A percentile compares a stretch with the other conserved stretches of the same genome.
phyloP scores from a whole-genome alignment of 352 stramenopile genomes.

The Pythium coloratum region DNA sequence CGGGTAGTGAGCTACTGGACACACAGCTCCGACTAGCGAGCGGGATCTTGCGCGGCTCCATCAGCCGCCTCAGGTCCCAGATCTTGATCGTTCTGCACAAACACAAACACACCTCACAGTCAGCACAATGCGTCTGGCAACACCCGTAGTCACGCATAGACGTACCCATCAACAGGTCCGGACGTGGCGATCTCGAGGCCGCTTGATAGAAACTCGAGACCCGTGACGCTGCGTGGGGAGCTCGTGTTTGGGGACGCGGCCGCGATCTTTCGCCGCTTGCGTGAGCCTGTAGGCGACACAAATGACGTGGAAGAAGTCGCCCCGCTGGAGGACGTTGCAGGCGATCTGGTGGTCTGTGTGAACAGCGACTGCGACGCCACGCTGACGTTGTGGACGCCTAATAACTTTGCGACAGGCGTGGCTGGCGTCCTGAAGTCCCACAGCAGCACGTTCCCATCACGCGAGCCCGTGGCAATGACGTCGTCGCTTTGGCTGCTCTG shows the following conservation, averaged over 20 bases:
- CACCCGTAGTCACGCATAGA: not conserved
- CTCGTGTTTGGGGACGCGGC: constrained; percentile 5
- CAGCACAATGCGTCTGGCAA: not conserved
- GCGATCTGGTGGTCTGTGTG: not conserved
- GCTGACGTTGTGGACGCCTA: constrained; percentile 39
- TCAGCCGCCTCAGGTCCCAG: constrained; percentile 59
- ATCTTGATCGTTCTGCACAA: constrained; percentile 50
- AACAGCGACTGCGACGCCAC: constrained; percentile 14
- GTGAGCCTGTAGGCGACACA: constrained; percentile 33
- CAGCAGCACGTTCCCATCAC: constrained; percentile 63
- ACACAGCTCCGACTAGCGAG: constrained; percentile 18
- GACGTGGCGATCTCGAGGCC: constrained; percentile 53
- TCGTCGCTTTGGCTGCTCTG: constrained; percentile 34
- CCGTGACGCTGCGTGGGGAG: constrained; percentile 60
- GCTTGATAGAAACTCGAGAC: constrained; percentile 54
- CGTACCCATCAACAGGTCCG: constrained; percentile 51
- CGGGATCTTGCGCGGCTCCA: constrained; percentile 20
- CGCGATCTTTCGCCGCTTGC: constrained; percentile 26
- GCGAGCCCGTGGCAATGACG: constrained; percentile 56
- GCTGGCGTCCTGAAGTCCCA: constrained; percentile 43
- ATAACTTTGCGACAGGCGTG: constrained; percentile 31
- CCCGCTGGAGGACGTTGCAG: not conserved
- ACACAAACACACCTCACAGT: not conserved
- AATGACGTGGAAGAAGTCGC: constrained; percentile 25
- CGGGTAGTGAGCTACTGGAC: constrained; percentile 22